Evolutionary conservation across 495 filamentous ascomycete genomes (phyloP).

Genomic region (Penicillium subrubescens): DNA sequence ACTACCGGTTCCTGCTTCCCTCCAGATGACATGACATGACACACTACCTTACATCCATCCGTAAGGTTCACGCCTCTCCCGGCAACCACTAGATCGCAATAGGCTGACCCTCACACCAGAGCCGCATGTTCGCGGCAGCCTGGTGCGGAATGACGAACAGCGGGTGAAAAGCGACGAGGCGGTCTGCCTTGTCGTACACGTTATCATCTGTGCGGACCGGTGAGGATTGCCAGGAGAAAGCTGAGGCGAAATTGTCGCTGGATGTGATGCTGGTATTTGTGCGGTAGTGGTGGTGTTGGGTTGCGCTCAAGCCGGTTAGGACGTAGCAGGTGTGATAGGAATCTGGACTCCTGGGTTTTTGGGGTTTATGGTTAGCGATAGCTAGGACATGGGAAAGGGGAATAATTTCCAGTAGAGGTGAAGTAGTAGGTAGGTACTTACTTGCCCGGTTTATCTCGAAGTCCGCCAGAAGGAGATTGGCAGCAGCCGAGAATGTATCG

Average conservation of each 20-base stretch:
- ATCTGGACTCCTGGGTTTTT: constrained; percentile 64
- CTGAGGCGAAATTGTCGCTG: constrained; percentile 46
- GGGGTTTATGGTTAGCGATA: constrained; percentile 16
- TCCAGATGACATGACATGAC: constrained; percentile 10
- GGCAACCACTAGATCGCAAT: constrained; percentile 17
- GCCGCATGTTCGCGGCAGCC: constrained; percentile 61
- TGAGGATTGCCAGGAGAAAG: constrained; percentile 67
- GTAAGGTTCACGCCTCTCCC: constrained; percentile 7
- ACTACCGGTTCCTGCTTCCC: not conserved
- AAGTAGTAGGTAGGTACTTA: constrained; percentile 55
- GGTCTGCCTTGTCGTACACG: constrained; percentile 52
- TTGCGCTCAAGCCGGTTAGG: constrained; percentile 79
- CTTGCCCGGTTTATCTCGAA: constrained; percentile 93
- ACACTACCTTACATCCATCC: not conserved
- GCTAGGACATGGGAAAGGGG: not conserved
- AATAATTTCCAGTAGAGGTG: too few species aligned
- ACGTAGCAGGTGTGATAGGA: constrained; percentile 93
- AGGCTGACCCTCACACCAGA: constrained; percentile 57
- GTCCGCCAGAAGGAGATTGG: constrained; percentile 75
- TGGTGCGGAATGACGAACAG: constrained; percentile 81
- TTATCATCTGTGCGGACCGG: constrained; percentile 49
- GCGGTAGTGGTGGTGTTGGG: constrained; percentile 75
- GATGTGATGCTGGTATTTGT: constrained; percentile 39
- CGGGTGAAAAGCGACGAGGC: constrained; percentile 67
- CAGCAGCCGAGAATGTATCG: constrained; percentile 89